phyloP scores from a whole-genome alignment of 2,329 filamentous ascomycete genomes.

The Penicillium hordei region DNA sequence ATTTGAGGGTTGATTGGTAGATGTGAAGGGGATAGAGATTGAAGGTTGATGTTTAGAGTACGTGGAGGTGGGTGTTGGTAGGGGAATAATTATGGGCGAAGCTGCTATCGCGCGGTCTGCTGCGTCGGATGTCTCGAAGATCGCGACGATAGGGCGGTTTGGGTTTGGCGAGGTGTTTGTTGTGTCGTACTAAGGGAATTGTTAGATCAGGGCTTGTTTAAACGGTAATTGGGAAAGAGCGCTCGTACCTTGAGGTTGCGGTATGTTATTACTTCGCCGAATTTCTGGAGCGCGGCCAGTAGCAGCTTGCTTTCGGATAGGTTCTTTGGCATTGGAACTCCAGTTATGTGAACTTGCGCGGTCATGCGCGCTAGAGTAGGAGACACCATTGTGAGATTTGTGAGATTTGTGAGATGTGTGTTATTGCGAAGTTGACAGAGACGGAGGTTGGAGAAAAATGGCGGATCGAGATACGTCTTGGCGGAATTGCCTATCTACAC shows the following conservation, averaged over 20 bases:
- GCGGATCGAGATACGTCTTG: slow-evolving; percentile 16
- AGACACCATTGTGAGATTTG: slow-evolving; percentile 15
- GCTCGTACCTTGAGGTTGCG: slow-evolving; percentile 37
- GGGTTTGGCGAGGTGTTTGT: slow-evolving; percentile 24
- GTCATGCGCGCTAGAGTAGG: slow-evolving; percentile 15
- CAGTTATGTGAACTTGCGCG: slow-evolving; percentile 33
- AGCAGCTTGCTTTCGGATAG: slow-evolving; percentile 38
- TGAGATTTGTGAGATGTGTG: background rate
- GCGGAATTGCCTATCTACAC: slow-evolving; percentile 1
- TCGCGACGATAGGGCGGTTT: slow-evolving; percentile 31
- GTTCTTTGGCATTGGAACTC: slow-evolving; percentile 29
- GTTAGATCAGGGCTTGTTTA: background rate
- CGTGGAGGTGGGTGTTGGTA: slow-evolving; percentile 7
- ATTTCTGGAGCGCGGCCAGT: slow-evolving; percentile 41
- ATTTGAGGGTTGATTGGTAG: background rate
- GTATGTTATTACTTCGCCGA: slow-evolving; percentile 43
- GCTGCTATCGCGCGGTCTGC: slow-evolving; percentile 35
- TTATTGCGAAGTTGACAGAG: background rate
- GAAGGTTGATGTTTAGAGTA: background rate
- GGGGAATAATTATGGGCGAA: slow-evolving; percentile 32
- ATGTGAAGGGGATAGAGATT: background rate
- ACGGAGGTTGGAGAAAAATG: slow-evolving; percentile 13
- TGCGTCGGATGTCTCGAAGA: slow-evolving; percentile 39
- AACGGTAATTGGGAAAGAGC: background rate
- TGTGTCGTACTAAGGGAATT: slow-evolving; percentile 30